Evolutionary conservation across 176 grass and related monocot genomes (phyloP).

Genomic region (Triticum aestivum): DNA sequence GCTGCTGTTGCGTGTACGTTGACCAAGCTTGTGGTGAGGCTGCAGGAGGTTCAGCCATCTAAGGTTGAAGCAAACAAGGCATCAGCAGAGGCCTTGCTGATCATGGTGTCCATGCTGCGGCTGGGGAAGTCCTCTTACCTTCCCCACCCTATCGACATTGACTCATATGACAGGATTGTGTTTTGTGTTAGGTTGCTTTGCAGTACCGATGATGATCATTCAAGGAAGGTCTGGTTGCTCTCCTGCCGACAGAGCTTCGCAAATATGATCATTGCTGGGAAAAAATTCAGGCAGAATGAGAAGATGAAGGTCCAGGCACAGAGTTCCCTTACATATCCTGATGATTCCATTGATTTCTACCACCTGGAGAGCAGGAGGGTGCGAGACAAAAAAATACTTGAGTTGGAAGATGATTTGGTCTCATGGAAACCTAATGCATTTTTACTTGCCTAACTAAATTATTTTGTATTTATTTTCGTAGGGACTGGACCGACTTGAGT

Average conservation of each 20-base stretch:
- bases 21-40: slow-evolving; percentile 68
- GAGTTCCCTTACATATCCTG: slow-evolving; percentile 56
- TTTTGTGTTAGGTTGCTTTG: slow-evolving; percentile 64
- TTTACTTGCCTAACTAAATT: too few species aligned
- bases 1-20: slow-evolving; percentile 39
- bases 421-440: too few species aligned
- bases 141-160: slow-evolving; percentile 50
- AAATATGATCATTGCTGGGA: slow-evolving; percentile 35
- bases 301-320: slow-evolving; percentile 62
- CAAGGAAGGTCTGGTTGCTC: slow-evolving; percentile 61
- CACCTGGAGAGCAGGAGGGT: slow-evolving; percentile 69
- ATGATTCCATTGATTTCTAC: slow-evolving; percentile 80
- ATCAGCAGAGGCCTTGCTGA: slow-evolving; percentile 34
- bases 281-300: slow-evolving; percentile 23
- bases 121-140: slow-evolving; percentile 49
- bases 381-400: background rate
- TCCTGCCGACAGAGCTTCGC: slow-evolving; percentile 55
- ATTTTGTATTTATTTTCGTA: slow-evolving; percentile 23
- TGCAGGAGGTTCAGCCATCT: slow-evolving; percentile 58
- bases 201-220: slow-evolving; percentile 42
- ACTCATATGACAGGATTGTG: slow-evolving; percentile 55
- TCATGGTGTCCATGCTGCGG: slow-evolving; percentile 55
- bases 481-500: slow-evolving; percentile 54
- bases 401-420: too few species aligned
- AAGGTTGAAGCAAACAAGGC: slow-evolving; percentile 58